A percentile compares a stretch with the other conserved stretches of the same genome.
These are phyloP conservation scores for Cercophora scortea DNA, from an alignment of 495 filamentous ascomycete genomes.

Conservation along the genomic window DNA sequence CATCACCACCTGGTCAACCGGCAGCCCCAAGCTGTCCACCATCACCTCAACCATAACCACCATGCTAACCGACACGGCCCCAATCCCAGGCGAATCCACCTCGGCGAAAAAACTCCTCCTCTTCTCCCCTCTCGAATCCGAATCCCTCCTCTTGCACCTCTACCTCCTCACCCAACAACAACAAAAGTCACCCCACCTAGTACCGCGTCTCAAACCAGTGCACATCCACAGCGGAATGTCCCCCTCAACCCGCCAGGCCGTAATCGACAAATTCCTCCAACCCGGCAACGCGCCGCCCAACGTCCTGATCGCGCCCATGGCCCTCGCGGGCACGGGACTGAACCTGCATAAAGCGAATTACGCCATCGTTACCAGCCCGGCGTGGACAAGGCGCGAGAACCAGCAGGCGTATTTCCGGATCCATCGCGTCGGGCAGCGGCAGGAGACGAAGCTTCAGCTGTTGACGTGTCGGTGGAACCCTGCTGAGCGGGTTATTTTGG, in stretches of 20 bases:
- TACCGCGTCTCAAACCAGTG: conserved; percentile 4
- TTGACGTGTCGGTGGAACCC: conserved; percentile 15
- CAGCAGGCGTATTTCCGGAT: conserved; percentile 21
- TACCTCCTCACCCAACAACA: conserved; percentile 7
- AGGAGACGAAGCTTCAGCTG: conserved; percentile 7
- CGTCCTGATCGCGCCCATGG: conserved; percentile 13
- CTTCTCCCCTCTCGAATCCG: conserved; percentile 17
- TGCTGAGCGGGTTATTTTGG: conserved; percentile 11
- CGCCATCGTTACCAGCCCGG: conserved; percentile 15
- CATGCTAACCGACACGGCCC: conserved; percentile 5
- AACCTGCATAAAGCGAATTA: conserved; percentile 21
- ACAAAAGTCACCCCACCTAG: background rate
- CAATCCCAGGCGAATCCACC: conserved; percentile 3
- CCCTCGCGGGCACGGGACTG: conserved; percentile 18
- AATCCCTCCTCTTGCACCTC: conserved; percentile 11
- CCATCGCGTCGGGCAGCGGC: conserved; percentile 17
- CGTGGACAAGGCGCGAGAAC: conserved; percentile 17
- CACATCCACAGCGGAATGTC: conserved; percentile 1
- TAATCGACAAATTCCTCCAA: conserved; percentile 9
- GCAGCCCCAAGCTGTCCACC: conserved; percentile 13
- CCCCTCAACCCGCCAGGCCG: background rate
- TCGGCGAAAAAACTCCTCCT: conserved; percentile 15
- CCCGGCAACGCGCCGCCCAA: conserved; percentile 14
- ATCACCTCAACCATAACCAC: conserved; percentile 2
- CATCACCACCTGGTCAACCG: conserved; percentile 8